phyloP scores from a whole-genome alignment of 495 filamentous ascomycete genomes.

The Lineolata rhizophorae region DNA sequence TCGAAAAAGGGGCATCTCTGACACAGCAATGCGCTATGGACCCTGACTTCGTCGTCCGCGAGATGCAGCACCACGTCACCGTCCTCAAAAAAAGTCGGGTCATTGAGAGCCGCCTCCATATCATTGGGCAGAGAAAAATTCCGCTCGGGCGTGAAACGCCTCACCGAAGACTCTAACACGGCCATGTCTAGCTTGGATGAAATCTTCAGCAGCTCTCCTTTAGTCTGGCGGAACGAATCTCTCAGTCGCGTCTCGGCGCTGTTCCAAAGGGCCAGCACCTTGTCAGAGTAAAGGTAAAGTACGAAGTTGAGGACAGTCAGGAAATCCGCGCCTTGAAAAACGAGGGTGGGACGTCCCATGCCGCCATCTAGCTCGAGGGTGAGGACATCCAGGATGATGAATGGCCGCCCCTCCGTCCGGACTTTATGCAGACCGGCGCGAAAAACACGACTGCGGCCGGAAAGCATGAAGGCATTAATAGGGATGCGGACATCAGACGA shows the following conservation, averaged over 20 bases:
- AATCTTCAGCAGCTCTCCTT: constrained; percentile 62
- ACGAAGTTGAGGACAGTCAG: constrained; percentile 56
- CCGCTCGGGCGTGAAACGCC: constrained; percentile 45
- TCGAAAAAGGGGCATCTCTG: constrained; percentile 84
- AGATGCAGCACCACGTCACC: constrained; percentile 61
- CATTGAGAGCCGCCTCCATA: constrained; percentile 39
- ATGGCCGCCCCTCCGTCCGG: constrained; percentile 18
- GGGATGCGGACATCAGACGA: constrained; percentile 49
- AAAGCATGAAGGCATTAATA: constrained; percentile 60
- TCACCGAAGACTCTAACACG: constrained; percentile 47
- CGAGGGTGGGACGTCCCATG: constrained; percentile 27
- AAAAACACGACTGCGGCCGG: constrained; percentile 47
- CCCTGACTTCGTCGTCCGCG: constrained; percentile 37
- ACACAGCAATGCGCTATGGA: constrained; percentile 59
- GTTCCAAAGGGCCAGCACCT: constrained; percentile 68
- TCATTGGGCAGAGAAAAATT: constrained; percentile 40
- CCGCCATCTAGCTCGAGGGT: constrained; percentile 30
- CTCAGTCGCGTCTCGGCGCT: constrained; percentile 36
- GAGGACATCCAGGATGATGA: constrained; percentile 33
- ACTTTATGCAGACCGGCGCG: constrained; percentile 34
- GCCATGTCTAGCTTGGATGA: constrained; percentile 42
- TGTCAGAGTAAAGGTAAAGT: constrained; percentile 64
- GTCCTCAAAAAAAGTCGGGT: constrained; percentile 46
- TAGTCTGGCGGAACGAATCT: constrained; percentile 59
- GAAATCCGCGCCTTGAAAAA: constrained; percentile 46